Evolutionary conservation across 805 yeast genomes (phyloP).

Genomic region (Myxozyma geophila): DNA sequence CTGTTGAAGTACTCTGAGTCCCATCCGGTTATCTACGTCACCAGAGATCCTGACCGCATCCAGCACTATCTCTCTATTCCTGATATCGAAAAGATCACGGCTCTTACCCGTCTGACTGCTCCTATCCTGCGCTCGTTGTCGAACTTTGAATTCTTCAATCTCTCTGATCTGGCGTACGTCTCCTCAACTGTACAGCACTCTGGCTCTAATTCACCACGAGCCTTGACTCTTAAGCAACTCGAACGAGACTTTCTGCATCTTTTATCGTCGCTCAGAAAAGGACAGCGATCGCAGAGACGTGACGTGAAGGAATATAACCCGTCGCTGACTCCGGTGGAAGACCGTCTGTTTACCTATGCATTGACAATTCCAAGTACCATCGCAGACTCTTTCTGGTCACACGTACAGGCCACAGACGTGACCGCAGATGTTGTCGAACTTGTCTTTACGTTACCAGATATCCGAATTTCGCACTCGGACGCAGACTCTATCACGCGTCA

Average conservation of each 20-base stretch:
- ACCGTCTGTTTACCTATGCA: not conserved
- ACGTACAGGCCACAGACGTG: not conserved
- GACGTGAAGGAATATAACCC: not conserved
- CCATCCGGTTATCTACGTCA: conserved; percentile 84
- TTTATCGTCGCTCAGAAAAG: not conserved
- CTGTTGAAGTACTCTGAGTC: conserved; percentile 65
- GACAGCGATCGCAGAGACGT: not conserved
- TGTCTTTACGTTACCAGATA: not conserved
- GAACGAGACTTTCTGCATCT: conserved; percentile 12
- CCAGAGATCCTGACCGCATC: conserved; percentile 81
- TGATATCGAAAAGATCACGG: conserved; percentile 86
- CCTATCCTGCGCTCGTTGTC: conserved; percentile 63
- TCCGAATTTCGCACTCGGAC: not conserved
- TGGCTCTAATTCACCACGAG: not conserved
- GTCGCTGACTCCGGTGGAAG: not conserved
- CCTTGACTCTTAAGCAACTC: not conserved
- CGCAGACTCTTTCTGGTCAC: not conserved
- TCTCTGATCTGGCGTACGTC: not conserved
- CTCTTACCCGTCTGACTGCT: conserved; percentile 69
- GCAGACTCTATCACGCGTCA: not conserved
- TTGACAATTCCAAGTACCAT: not conserved
- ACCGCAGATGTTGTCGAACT: not conserved
- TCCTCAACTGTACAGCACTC: not conserved
- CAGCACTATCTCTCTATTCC: conserved; percentile 73
- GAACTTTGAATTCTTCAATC: conserved; percentile 27